Evolutionary conservation across 2,329 filamentous ascomycete genomes (phyloP).

Genomic region (Lachnellula arida): DNA sequence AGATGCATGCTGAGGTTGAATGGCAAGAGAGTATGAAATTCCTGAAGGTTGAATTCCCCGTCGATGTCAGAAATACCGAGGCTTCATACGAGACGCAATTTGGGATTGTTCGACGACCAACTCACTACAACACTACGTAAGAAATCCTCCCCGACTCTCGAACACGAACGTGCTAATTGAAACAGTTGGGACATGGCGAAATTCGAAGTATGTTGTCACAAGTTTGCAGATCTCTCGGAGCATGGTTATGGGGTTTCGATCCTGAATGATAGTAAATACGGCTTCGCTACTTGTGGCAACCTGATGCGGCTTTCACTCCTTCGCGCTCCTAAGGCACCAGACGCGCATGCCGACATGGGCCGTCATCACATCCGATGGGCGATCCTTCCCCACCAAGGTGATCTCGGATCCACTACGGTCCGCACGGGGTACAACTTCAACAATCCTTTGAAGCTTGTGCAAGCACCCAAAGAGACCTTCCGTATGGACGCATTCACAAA

Average conservation of each 20-base stretch:
- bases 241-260: slow-evolving; percentile 86
- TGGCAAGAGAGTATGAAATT: slow-evolving; percentile 98
- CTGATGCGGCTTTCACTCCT: slow-evolving; percentile 85
- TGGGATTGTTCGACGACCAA: slow-evolving; percentile 81
- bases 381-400: slow-evolving; percentile 77
- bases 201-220: slow-evolving; percentile 94
- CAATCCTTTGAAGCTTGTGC: slow-evolving; percentile 61
- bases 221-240: slow-evolving; percentile 87
- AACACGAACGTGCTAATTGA: slow-evolving; percentile 23
- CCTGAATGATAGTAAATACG: slow-evolving; percentile 93
- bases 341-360: slow-evolving; percentile 93
- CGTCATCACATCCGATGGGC: slow-evolving; percentile 83
- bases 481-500: slow-evolving; percentile 38
- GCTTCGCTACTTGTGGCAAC: slow-evolving; percentile 85
- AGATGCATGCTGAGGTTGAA: slow-evolving; percentile 82
- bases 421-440: slow-evolving; percentile 89
- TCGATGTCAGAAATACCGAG: slow-evolving; percentile 84
- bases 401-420: slow-evolving; percentile 67
- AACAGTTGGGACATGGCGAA: slow-evolving; percentile 90
- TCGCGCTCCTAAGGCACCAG: slow-evolving; percentile 84
- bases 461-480: slow-evolving; percentile 38
- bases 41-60: slow-evolving; percentile 97
- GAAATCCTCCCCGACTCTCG: slow-evolving; percentile 11
- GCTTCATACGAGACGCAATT: slow-evolving; percentile 95
- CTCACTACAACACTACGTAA: slow-evolving; percentile 91